Evolutionary conservation across 2,329 filamentous ascomycete species (phyloP).

Genomic region (Fusarium mexicanum): DNA sequence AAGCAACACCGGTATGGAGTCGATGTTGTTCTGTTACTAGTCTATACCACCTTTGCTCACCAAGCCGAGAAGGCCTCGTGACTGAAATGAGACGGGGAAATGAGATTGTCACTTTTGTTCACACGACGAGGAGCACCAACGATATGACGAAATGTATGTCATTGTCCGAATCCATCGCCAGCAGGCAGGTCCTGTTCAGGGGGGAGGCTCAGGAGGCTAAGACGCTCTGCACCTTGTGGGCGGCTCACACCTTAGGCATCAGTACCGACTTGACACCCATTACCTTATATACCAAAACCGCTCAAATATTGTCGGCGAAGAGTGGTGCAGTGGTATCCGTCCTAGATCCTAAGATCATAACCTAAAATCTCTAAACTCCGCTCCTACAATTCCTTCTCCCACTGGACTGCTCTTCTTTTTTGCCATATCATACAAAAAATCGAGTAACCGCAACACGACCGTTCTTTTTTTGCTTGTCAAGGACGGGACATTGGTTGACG

Average conservation of each 20-base stretch:
- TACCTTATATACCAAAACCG: neutral
- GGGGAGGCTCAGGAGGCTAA: neutral
- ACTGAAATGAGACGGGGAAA: no score
- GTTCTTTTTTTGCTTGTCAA: neutral
- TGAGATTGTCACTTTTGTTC: no score
- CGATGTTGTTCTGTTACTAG: rapidly evolving
- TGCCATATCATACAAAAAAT: neutral
- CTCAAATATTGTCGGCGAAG: neutral
- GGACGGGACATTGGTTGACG: neutral
- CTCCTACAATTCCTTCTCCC: neutral
- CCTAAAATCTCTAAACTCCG: neutral
- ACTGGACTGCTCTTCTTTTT: neutral
- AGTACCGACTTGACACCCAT: neutral
- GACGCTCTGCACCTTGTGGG: no score
- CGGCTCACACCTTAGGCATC: neutral
- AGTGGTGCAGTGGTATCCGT: constrained; percentile 1
- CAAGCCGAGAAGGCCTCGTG: neutral
- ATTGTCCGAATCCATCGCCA: neutral
- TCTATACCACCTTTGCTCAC: neutral
- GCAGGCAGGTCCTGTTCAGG: neutral
- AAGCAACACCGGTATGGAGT: neutral
- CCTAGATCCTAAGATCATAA: neutral
- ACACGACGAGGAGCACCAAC: no score
- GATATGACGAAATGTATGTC: no score
- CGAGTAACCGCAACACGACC: neutral